phyloP scores from a whole-genome alignment of 2,329 filamentous ascomycete species.

The Alternaria viburni region DNA sequence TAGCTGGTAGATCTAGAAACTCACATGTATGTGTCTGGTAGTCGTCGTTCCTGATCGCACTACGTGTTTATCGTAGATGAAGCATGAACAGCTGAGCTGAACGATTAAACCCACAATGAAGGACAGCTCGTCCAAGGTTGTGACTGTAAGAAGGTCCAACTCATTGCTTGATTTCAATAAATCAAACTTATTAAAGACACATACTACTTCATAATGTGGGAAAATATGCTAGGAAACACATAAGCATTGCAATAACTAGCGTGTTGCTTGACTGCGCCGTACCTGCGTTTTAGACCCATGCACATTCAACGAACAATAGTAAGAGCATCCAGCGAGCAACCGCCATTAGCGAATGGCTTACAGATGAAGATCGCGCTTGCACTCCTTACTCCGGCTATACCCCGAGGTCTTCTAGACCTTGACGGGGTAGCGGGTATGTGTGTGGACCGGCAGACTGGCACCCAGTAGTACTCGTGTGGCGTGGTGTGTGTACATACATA shows the following conservation, averaged over 20 bases:
- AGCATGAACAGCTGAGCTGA: not conserved
- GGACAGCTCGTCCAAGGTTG: not conserved
- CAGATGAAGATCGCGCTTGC: not conserved
- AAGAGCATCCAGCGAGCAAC: not conserved
- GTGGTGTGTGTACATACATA: not conserved
- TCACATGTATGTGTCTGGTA: not conserved
- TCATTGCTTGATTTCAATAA: not conserved
- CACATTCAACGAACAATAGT: not conserved
- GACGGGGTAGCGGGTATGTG: not conserved
- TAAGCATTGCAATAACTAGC: not conserved
- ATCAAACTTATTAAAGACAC: not conserved
- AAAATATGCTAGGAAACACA: accelerated
- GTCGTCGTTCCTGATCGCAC: not conserved
- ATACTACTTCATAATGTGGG: accelerated
- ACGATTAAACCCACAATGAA: not conserved
- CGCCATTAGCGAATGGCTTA: not conserved
- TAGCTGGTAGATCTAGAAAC: not conserved
- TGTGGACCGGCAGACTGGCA: not conserved
- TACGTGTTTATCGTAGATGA: not conserved
- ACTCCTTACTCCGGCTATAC: not conserved
- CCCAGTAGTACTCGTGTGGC: not conserved
- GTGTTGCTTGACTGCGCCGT: not conserved
- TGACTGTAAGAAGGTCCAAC: not conserved
- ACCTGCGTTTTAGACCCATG: not conserved
- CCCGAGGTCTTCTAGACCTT: not conserved